Conservation (phyloP, 768 basidiomycete genomes). For the Lanmaoa pseudosensibilis region DNA sequence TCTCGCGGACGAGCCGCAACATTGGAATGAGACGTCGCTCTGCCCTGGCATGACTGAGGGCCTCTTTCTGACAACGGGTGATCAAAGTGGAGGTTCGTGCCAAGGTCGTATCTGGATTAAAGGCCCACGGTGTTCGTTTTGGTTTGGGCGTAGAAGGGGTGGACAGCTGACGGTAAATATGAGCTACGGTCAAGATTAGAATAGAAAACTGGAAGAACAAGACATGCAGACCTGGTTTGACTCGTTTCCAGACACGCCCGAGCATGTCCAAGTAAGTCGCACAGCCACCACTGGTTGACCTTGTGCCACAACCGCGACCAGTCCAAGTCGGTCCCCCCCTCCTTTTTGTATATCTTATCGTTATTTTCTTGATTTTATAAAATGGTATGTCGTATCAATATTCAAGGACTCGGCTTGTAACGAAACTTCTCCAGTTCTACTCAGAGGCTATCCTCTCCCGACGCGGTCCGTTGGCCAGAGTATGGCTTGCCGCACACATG, state of each 20-base stretch:
- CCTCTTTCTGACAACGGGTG: conserved; percentile 35
- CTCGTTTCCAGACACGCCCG: conserved; percentile 1
- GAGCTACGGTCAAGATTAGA: neutral
- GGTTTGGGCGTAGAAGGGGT: neutral
- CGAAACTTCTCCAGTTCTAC: conserved; percentile 63
- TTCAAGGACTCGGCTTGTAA: neutral
- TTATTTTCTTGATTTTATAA: conserved; percentile 20
- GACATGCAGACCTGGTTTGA: neutral
- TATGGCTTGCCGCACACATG: conserved; percentile 99
- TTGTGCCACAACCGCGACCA: conserved; percentile 11
- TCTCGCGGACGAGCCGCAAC: conserved; percentile 48
- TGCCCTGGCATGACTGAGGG: conserved; percentile 36
- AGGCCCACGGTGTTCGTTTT: conserved; percentile 28
- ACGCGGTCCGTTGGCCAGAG: conserved; percentile 90
- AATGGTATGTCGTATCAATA: conserved; percentile 21
- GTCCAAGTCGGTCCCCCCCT: neutral
- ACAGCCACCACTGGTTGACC: conserved; percentile 30
- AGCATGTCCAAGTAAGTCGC: conserved; percentile 9
- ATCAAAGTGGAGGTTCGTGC: conserved; percentile 26
- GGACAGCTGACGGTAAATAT: conserved; percentile 4
- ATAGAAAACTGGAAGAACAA: too few relatives aligned
- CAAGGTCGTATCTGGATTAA: conserved; percentile 24
- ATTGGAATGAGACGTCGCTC: conserved; percentile 38
- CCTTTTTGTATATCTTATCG: conserved; percentile 22
- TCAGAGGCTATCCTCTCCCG: conserved; percentile 93